These are phyloP conservation scores for Elaeis oleifera DNA, from an alignment of 202 grass and related monocot genomes.

Conservation along the genomic window DNA sequence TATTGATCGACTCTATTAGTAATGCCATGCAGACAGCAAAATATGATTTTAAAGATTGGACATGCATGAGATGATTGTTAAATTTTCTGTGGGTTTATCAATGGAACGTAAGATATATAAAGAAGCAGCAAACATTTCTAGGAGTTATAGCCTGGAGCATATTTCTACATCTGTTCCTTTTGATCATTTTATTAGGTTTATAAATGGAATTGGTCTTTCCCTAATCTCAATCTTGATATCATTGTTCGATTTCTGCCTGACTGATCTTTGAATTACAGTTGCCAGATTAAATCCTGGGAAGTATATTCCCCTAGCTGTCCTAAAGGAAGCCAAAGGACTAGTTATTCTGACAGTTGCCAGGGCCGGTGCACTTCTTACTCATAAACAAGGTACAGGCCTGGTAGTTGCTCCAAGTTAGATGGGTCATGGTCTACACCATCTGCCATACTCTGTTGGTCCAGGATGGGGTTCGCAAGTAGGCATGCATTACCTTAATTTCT, in stretches of 20 bases:
- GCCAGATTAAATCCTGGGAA: no score
- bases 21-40: constrained; percentile 67
- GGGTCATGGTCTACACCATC: constrained; percentile 6
- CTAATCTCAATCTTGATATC: no score
- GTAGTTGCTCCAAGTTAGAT: constrained; percentile 1
- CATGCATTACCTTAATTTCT: no score
- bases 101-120: constrained; percentile 83
- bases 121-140: constrained; percentile 56
- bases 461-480: not conserved
- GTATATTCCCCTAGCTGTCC: no score
- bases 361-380: not conserved
- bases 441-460: not conserved
- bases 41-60: constrained; percentile 90
- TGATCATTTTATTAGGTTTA: no score
- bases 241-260: no score
- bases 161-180: not conserved
- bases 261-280: no score
- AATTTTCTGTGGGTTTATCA: constrained; percentile 67
- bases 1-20: constrained; percentile 64
- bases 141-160: constrained; percentile 52
- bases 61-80: constrained; percentile 68
- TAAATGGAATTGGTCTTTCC: no score
- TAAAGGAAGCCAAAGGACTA: not conserved
- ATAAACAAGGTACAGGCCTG: constrained; percentile 1
- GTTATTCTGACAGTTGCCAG: constrained; percentile 4